Percentiles rank a stretch among this genome's conserved stretches.
Conservation (phyloP, 2,329 filamentous ascomycete genomes). For the Coniochaeta sp. region DNA sequence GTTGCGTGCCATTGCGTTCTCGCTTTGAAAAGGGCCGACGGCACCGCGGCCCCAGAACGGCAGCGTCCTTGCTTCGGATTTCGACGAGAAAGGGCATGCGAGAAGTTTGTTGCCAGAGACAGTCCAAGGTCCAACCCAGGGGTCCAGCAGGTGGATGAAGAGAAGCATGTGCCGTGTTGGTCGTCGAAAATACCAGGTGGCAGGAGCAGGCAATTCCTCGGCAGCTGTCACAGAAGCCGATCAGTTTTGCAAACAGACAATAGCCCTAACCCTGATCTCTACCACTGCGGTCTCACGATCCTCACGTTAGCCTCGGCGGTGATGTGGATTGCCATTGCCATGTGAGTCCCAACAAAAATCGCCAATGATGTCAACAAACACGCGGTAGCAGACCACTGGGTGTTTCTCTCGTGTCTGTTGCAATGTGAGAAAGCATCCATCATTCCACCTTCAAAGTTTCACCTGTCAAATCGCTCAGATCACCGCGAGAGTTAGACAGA, state of each 20-base stretch:
- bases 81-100: not conserved
- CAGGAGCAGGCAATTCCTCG: too few relatives aligned
- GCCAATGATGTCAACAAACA: not conserved
- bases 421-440: not conserved
- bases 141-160: too few relatives aligned
- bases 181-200: too few relatives aligned
- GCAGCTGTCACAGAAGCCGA: too few relatives aligned
- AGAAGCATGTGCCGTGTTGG: not conserved
- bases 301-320: not conserved
- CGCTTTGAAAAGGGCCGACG: not conserved
- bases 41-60: not conserved
- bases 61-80: not conserved
- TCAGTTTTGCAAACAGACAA: too few relatives aligned
- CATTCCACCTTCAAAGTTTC: not conserved
- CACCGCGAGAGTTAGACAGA: not conserved
- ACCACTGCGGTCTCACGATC: not conserved
- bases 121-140: not conserved
- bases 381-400: not conserved
- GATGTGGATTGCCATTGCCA: not conserved
- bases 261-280: not conserved
- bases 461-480: not conserved
- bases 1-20: not conserved
- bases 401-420: not conserved
- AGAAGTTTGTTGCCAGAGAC: not conserved
- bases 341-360: constrained; percentile 1